phyloP scores from a whole-genome alignment of 1,284 basidiomycete species.

The Rhizoctonia solani region DNA sequence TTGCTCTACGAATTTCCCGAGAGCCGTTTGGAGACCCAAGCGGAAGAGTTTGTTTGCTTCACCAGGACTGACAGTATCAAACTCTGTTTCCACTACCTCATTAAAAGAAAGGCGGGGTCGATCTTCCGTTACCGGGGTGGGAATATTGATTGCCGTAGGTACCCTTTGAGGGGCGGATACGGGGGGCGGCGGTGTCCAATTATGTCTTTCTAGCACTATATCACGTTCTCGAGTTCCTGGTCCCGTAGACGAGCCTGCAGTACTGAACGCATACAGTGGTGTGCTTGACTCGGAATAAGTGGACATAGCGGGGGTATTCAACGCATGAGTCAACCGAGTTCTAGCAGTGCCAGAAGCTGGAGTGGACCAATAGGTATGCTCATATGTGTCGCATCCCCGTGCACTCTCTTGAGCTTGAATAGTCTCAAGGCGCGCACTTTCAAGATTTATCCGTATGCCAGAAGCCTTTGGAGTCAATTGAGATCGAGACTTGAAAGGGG shows the following conservation, averaged over 20 bases:
- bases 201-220: not conserved
- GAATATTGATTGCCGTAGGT: too few relatives aligned
- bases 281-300: not conserved
- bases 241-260: conserved; percentile 7
- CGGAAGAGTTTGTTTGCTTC: too few relatives aligned
- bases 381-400: not conserved
- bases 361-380: too few relatives aligned
- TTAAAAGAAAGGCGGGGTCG: too few relatives aligned
- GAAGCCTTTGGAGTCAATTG: too few relatives aligned
- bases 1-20: not conserved
- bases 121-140: too few relatives aligned
- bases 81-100: too few relatives aligned
- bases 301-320: too few relatives aligned
- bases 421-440: not conserved
- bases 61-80: too few relatives aligned
- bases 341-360: too few relatives aligned
- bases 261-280: not conserved
- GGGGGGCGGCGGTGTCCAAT: not conserved
- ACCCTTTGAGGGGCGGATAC: too few relatives aligned
- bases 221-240: conserved; percentile 16
- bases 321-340: too few relatives aligned
- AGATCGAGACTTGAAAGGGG: not conserved
- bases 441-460: not conserved
- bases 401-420: not conserved
- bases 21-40: not conserved